Base-by-base conservation (phyloP, 106 monocot genomes). In the Dioscorea zingiberensis region DNA sequence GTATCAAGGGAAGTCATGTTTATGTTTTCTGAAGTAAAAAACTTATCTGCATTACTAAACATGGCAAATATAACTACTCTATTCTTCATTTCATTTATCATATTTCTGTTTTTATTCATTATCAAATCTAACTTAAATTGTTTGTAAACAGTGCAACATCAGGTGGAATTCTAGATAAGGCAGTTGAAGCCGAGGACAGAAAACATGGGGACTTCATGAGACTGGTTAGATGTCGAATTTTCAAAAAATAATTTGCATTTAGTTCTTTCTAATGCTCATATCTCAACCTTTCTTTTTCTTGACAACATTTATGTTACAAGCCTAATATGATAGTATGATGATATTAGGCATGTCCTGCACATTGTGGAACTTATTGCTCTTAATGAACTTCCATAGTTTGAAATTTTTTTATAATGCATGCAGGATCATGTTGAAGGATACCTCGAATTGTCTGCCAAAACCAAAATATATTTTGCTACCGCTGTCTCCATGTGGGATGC, bases 391-490 rank as follows among this genome's bases (percentile, higher is more conserved):
- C 19, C 38, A 38, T 51, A 19, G 19, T 13, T 19, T 18, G 15
- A 51, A 18, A 51, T 51, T 51, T 51, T 16, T 4, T 13, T 51
- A 51, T 51, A 4, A 18, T 4, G 4, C 4, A 38, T 25, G 15
- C 75, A 97, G 97, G 81, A 97, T 70, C 97, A 97, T 82, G 86
- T 89, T 17, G 97, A 97, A 86, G 97, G 97, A 47, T 97, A 97
- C 63, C 85, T 97, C 48, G 91, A 97, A 71, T 74, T 97, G 62
- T 91, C 97, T 54, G 91, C 91, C 8, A 97, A 97, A 63, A 97
- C 92, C 27, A 97, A 86, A 70, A 70, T 69, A 77, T 97, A 86
- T 66, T 97, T 97, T 67, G 88, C 83, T 59, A 88, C 97, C 27
- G 97, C 97, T 60, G 81, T 92, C 2, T 72, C 88, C 60, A 48